Evolutionary conservation across 495 filamentous ascomycete species (phyloP), one percentile per base, ranked within the genome.

Genomic region (Poronia punctata): DNA sequence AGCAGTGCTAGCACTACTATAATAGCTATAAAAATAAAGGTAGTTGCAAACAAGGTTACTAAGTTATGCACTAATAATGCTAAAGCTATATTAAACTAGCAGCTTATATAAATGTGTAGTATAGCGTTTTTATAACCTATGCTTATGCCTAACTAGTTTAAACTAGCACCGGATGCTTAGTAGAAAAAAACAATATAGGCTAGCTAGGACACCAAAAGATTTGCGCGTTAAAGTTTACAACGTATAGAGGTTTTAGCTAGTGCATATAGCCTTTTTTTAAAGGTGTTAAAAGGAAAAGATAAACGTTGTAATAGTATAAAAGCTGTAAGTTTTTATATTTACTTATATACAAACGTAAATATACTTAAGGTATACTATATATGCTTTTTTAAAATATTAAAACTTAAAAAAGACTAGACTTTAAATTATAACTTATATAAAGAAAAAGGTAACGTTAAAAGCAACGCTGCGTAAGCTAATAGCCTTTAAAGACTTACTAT

Each of bases 131-230:
- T n/a, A 11, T 11, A 29, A 14, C 10, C 26, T 4, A 4, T n/a
- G 10, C 26, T 14, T 14, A 29, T 4, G 4, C 26, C 4, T 10
- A 29, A 29, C 26, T n/a, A 11, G 9, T 29, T 11, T 38, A 23
- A 8, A 11, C 19, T n/a, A n/a, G 19, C 24, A 11, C 12, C 19
- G 17, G 3, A 11, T 24, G 26, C 26, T 16, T 14, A 7, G 17
- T 5, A 3, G 17, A 14, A n/a, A n/a, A n/a, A n/a, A n/a, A n/a
- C n/a, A n/a, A n/a, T n/a, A n/a, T n/a, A n/a, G n/a, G n/a, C n/a
- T n/a, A n/a, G n/a, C n/a, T n/a, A n/a, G n/a, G 16, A 21, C 16
- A 40, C 22, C 16, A 31, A 26, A 40, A 40, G 26, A 4, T 40
- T 7, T 25, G 29, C n/a, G 29, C 29, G n/a, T 31, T 31, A 17